Base-by-base conservation (phyloP, 306 rosid species). In the Quillaja saponaria region DNA sequence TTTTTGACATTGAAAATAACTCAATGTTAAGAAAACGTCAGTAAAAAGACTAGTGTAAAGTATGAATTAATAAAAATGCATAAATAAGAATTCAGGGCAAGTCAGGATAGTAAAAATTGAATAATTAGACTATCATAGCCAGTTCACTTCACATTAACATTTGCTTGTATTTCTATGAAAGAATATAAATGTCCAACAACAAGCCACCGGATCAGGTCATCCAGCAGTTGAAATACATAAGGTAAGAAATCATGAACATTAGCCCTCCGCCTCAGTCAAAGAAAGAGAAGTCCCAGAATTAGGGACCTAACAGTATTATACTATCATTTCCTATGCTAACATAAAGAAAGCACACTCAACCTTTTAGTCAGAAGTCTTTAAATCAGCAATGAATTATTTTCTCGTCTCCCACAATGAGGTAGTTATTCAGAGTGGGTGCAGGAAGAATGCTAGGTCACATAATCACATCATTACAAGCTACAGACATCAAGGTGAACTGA, bases 341-440 rank as follows among this genome's bases (percentile, higher is more conserved):
- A 12, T 35, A 5, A 35, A 20, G 3, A 37, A 35, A 55, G 14
- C 31, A 25, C 31, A 25, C 31, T 1, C 31, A 25, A 25, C 4
- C 31, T 25, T 25, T 4, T 25, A 25, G 31, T 25, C 31, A 25
- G 31, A 25, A 25, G 31, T 1, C 4, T 1, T 25, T 25, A 25
- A 25, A 25, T 25, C 4, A 25, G 31, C 31, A 25, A 25, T 4
- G 2, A 25, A 34, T 34, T 34, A 4, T 10, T 34, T 55, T 55
- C 45, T 44, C 5, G 1, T 15, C 11, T 31, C 38, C 58, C 38
- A n/a, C 3, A 28, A 21, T 28, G 3, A 54, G 7, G 42, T 15
- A 55, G 8, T 15, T 54, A 33, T 55, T 55, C n/a, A n/a, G n/a
- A n/a, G n/a, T 55, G 40, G 20, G 34, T 49, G 34, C 55, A 20